Evolutionary conservation across 2,329 filamentous ascomycete species (phyloP), one percentile per base, ranked within the genome.

Genomic region (Epichloe aotearoae): DNA sequence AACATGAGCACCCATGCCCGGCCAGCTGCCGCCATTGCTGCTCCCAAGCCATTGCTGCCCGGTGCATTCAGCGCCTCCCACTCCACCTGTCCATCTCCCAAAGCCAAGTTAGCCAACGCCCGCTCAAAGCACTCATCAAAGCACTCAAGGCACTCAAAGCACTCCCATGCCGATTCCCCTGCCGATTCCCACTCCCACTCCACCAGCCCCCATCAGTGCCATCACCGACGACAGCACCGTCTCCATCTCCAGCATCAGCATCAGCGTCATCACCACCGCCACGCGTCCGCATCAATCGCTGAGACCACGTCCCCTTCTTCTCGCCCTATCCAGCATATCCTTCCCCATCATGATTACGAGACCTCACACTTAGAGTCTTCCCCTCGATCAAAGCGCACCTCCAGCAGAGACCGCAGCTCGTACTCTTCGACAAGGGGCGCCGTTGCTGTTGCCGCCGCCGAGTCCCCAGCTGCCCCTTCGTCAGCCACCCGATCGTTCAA

Each of bases 271-370:
- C 66, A 68, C 58, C 67, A 66, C 52, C 66, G 63, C 56, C 66
- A 62, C 59, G 56, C 65, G 59, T 69, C 70, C 37, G 70, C 70
- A 26, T 69, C 69, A 41, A 64, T 67, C 51, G 37, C 44, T 20
- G 47, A 15, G 23, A 7, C 40, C 33, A 41, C 51, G 40, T 20
- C 47, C 41, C 38, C 15, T 26, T 17, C 48, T 14, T 42, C 49
- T 37, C 70, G 69, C 55, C 66, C 70, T 53, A 60, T 67, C 46
- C 69, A 73, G 55, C 69, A 76, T 51, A 58, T 69, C 42, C 59
- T 70, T 49, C 69, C 71, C 50, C 80, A 84, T 61, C 75, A 83
- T 66, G 86, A 93, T 68, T 83, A 82, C 72, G 87, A 91, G 69
- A 77, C 82, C 59, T 73, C 76, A 60, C 83, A 83, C 71, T 67